Evolutionary conservation across 2,329 filamentous ascomycete species (phyloP), one percentile per base, ranked within the genome.

Genomic region (Colletotrichum sp.): DNA sequence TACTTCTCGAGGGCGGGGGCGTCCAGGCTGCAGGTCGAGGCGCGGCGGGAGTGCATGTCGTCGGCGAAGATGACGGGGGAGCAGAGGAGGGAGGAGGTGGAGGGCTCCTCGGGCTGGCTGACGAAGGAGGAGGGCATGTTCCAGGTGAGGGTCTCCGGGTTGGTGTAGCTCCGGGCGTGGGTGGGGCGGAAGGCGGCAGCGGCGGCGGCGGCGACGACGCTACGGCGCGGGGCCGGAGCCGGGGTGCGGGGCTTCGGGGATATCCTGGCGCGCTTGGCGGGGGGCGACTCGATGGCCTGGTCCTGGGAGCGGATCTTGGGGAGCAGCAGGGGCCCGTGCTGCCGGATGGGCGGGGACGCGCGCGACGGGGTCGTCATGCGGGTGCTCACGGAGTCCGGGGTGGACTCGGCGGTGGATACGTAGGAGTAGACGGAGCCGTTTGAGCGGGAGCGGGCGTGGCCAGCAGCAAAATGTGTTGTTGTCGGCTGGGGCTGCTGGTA

Each of bases 261-360:
- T 83, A 90, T 87, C 88, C 91, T 84, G 85, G 90, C 81, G 80
- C 92, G 90, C 85, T 94, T 92, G 62, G 59, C 18, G 30, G 89
- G 87, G 21, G 85, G 81, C 34, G 84, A 82, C 68, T 93, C 92
- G 77, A 95, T 91, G 77, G 93, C 90, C 85, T 96, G 94, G 86
- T 98, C 95, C 86, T 97, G 95, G 55, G 92, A 92, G 77, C 95
- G 92, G 86, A 98, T 96, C 89, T 96, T 97, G 81, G 95, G 95
- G 36, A 98, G 89, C 76, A 98, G 88, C 65, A 95, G 88, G 68
- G 95, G 95, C 68, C 95, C 95, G 86, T 96, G 93, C 77, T 95
- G 93, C 77, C 93, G 91, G 80, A 96, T 91, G 76, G 95, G 94
- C 39, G 94, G 94, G 78, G 90, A 89, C 69, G 90, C 90, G 69